Percentiles rank a stretch among this genome's conserved stretches.
Conservation (phyloP, 352 stramenopile genomes). For the Globisporangium radiosum region DNA sequence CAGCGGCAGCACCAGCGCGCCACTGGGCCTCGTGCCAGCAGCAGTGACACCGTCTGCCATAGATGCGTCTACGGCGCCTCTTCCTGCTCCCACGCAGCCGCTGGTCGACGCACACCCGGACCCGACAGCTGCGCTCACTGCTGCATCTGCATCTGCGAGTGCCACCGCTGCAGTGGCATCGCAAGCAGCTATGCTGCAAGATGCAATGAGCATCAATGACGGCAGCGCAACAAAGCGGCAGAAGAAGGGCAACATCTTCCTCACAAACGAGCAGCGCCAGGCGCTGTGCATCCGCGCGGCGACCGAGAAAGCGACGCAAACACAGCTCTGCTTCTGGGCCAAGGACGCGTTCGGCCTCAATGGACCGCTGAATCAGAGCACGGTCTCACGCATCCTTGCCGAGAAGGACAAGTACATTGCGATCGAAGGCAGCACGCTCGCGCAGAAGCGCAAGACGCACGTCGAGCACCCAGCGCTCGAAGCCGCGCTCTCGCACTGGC, state of each 20-base stretch:
- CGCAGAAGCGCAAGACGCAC: constrained; percentile 17
- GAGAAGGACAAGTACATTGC: constrained; percentile 20
- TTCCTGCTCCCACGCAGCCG: no score
- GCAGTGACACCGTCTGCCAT: not conserved
- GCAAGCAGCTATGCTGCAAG: no score
- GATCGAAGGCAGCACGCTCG: constrained; percentile 13
- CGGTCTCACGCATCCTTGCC: constrained; percentile 21
- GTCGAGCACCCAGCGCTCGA: constrained; percentile 21
- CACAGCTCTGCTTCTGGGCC: constrained; percentile 22
- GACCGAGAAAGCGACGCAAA: constrained; percentile 17
- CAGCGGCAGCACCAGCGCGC: not conserved
- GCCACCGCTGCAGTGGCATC: no score
- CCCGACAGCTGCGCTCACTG: no score
- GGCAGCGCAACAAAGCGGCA: constrained; percentile 5
- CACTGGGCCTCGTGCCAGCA: not conserved
- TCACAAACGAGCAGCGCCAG: constrained; percentile 22
- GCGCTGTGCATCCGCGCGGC: constrained; percentile 13
- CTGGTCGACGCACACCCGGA: no score
- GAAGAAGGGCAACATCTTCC: constrained; percentile 20
- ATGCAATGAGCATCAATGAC: no score
- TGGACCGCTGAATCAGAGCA: constrained; percentile 18
- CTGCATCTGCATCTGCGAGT: no score
- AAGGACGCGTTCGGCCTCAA: constrained; percentile 17
- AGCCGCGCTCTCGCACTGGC: constrained; percentile 20
- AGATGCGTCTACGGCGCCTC: not conserved